Percentiles rank a stretch among this genome's conserved stretches.
phyloP scores from a whole-genome alignment of 2,329 filamentous ascomycete species.

The Ophiostoma sp. region DNA sequence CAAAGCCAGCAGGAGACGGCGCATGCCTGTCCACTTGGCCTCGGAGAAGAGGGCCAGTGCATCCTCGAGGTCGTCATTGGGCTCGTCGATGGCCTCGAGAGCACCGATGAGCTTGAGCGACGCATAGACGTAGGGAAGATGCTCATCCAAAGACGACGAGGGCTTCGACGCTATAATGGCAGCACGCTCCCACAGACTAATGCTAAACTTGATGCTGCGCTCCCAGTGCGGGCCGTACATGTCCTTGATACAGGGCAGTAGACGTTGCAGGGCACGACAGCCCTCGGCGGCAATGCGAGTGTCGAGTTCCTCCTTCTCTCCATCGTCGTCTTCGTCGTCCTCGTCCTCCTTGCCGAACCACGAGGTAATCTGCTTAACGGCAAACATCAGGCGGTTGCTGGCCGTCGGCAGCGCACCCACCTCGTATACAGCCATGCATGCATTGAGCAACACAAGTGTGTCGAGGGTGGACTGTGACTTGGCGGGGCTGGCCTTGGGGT shows the following conservation, averaged over 20 bases:
- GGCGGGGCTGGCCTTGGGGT: slow-evolving; percentile 30
- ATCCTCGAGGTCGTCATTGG: slow-evolving; percentile 85
- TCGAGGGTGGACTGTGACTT: slow-evolving; percentile 47
- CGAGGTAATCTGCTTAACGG: slow-evolving; percentile 73
- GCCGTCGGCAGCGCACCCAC: slow-evolving; percentile 56
- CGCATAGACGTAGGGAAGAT: slow-evolving; percentile 65
- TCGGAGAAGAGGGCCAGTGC: slow-evolving; percentile 63
- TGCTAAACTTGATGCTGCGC: slow-evolving; percentile 59
- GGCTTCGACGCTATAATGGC: slow-evolving; percentile 32
- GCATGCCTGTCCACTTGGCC: slow-evolving; percentile 57
- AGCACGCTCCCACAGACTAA: slow-evolving; percentile 56
- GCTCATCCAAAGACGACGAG: slow-evolving; percentile 48
- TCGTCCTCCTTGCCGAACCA: slow-evolving; percentile 59
- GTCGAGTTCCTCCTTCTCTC: slow-evolving; percentile 35
- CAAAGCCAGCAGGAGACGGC: slow-evolving; percentile 42
- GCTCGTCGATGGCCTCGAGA: slow-evolving; percentile 65
- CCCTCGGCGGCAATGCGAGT: slow-evolving; percentile 50
- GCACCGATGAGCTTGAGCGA: slow-evolving; percentile 69
- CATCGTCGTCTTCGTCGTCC: slow-evolving; percentile 34
- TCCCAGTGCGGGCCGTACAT: slow-evolving; percentile 91
- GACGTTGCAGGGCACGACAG: slow-evolving; percentile 56
- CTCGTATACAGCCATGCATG: slow-evolving; percentile 54
- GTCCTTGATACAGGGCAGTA: slow-evolving; percentile 74
- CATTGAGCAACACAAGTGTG: slow-evolving; percentile 56
- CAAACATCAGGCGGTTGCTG: slow-evolving; percentile 74